Base-by-base conservation (phyloP, 179 eudicot genomes). In the Gypsophila paniculata region DNA sequence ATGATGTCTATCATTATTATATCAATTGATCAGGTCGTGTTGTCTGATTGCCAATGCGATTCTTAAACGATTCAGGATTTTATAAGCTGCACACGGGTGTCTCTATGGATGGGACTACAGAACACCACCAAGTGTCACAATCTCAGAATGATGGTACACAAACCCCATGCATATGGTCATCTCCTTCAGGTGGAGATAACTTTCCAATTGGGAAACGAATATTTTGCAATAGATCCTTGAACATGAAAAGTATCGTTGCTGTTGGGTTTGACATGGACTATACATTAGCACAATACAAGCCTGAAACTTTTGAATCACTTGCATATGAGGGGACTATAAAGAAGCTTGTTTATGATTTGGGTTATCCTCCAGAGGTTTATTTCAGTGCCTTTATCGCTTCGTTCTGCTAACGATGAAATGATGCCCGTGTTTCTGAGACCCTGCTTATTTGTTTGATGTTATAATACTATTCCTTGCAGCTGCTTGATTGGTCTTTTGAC, bases 211-310 rank as follows among this genome's bases (percentile, higher is more conserved):
- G 97, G 38, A 94, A 87, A 74, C 89, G 81, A 78, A 92, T 94
- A 61, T 94, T 91, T 80, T 94, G 99, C 76, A 94, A 94, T 75
- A 85, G 99, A 80, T 90, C 99, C 74, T 80, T 94, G 70, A 91
- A 94, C 81, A 91, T 94, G 99, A 90, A 84, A 75, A 86, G 63
- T 77, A 91, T 94, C 53, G 90, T 90, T 68, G 96, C 99, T 75
- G 95, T 94, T 69, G 99, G 99, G 61, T 94, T 94, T 75, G 97
- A 91, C 79, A 94, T 94, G 99, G 99, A 94, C 81, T 94, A 94
- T 68, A 94, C 99, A 32, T 76, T 94, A 82, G 98, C 96, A 57
- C 98, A 93, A 38, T 93, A 93, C 79, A 87, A 85, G 72, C 83
- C 97, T 17, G 95, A 90, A 74, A 94, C 97, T 29, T 94, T 94